Evolutionary conservation across 495 filamentous ascomycete species (phyloP).

Genomic region (Hyaloscypha finlandica): DNA sequence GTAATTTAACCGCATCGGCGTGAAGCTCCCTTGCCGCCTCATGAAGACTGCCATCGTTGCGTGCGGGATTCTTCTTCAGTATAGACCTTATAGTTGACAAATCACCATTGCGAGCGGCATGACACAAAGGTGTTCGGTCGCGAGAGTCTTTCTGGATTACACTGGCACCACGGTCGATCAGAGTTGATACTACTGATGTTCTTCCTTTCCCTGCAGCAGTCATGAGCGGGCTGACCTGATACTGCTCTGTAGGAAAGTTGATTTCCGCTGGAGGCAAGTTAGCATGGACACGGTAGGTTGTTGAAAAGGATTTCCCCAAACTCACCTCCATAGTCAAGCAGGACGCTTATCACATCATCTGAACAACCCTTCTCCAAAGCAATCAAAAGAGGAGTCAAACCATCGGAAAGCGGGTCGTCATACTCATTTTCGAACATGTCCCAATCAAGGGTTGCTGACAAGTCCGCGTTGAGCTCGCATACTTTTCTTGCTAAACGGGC

Average conservation of each 20-base stretch:
- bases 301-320: background rate
- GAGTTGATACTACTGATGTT: background rate
- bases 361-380: constrained; percentile 3
- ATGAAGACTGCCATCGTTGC: constrained; percentile 18
- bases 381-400: background rate
- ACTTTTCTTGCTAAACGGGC: constrained; percentile 5
- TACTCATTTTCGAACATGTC: constrained; percentile 1
- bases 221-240: constrained; percentile 4
- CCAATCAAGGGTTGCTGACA: constrained; percentile 2
- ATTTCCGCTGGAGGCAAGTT: background rate
- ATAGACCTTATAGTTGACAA: constrained; percentile 1
- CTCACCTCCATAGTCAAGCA: background rate
- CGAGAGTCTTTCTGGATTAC: background rate
- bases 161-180: constrained; percentile 8
- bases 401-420: background rate
- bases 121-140: constrained; percentile 5
- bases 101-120: constrained; percentile 5
- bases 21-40: constrained; percentile 18
- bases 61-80: constrained; percentile 6
- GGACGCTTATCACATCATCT: background rate
- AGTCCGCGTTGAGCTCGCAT: constrained; percentile 4
- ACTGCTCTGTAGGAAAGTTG: background rate
- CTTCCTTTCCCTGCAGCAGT: constrained; percentile 3
- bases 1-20: background rate
- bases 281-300: background rate